phyloP scores from a whole-genome alignment of 1,284 basidiomycete genomes.

The Cutaneotrichosporon sp. region DNA sequence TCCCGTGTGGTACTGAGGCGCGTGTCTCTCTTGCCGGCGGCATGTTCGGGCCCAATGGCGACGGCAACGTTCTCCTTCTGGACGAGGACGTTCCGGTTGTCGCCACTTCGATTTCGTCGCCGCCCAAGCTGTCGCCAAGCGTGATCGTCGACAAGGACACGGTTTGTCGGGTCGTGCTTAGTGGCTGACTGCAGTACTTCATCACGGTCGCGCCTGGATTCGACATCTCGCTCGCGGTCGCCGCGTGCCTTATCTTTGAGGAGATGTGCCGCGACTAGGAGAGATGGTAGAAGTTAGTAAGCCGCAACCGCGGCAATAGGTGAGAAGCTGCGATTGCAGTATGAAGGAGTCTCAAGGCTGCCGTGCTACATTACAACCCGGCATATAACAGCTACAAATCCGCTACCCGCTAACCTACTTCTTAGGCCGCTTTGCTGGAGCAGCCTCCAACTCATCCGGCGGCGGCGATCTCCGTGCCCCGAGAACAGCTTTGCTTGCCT shows the following conservation, averaged over 20 bases:
- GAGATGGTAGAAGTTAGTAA: neutral
- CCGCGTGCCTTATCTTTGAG: neutral
- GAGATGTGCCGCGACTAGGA: neutral
- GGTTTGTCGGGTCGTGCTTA: neutral
- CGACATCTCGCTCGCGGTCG: conserved; percentile 4
- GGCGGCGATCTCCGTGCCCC: no score
- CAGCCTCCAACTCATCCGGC: no score
- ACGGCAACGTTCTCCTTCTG: neutral
- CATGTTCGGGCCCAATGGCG: neutral
- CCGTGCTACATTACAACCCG: no score
- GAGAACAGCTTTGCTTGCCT: no score
- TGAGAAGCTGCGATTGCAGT: neutral
- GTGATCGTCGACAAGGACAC: neutral
- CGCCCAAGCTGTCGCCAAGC: neutral
- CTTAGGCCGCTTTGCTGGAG: no score
- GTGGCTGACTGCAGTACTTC: conserved; percentile 3
- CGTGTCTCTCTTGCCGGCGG: neutral
- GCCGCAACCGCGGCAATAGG: neutral
- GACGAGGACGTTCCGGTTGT: neutral
- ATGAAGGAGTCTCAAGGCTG: neutral
- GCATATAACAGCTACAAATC: no score
- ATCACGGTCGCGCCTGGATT: neutral
- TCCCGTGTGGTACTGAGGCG: neutral
- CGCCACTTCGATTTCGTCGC: neutral
- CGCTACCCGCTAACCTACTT: no score